Base-by-base conservation (phyloP, 345 rosid species). In the Citrus inodora region DNA sequence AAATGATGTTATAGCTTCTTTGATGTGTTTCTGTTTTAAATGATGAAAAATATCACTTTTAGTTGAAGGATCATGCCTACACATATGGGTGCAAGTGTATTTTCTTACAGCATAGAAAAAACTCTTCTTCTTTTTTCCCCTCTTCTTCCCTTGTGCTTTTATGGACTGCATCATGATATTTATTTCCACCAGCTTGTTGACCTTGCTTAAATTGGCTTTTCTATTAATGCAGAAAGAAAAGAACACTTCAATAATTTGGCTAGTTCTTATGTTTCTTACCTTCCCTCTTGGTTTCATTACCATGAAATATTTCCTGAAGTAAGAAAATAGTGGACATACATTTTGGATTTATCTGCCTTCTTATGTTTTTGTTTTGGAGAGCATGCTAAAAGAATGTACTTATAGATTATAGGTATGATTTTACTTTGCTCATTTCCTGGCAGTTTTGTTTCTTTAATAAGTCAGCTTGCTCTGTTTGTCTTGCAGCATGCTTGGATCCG, bases 401-500 rank as follows among this genome's bases (percentile, higher is more conserved):
- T 17, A 19, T 17, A 28, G 19, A 27, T 27, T 27, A 1, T 62
- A 6, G 62, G 7, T 80, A 53, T n/a, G 55, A 7, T 62, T 38
- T 24, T 14, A 63, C 40, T 14, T 73, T 73, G 13, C 24, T 70
- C 35, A 28, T 73, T 56, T 71, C 38, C 2, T 25, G 27, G 37
- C 19, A 14, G 70, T 61, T 76, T 71, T 71, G 25, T 63, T 59
- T 67, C 76, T 6, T 48, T 62, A 6, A 58, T 75, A 67, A 80
- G 64, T 79, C 22, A 67, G 67, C 67, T 80, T 67, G 65, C 27
- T 83, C 51, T 84, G 74, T 69, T 77, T 84, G 65, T 67, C 67
- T 79, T 90, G 92, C 94, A 97, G 99, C 86, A 76, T 93, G 99
- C 82, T 88, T 94, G 90, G 91, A 84, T 66, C 84, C 87, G 71